Evolutionary conservation across 371 early-diverging fungal genomes (phyloP), one percentile per base, ranked within the genome.

Genomic region (Haplosporangium sp.): DNA sequence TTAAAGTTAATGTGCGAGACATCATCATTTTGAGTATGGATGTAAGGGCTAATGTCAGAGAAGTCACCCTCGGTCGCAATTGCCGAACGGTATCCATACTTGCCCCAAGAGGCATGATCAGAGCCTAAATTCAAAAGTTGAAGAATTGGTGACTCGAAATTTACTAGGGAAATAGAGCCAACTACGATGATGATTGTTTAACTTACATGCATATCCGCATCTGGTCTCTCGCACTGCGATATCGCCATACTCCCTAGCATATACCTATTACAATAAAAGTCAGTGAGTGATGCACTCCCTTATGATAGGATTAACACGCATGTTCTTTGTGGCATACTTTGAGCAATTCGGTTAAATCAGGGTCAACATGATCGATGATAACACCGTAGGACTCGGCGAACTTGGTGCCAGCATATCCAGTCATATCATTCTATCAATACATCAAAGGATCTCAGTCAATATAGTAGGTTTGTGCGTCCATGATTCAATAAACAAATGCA

Each of bases 91-190:
- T 87, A 96, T 0, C 96, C 96, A 35, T 89, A 89, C 74, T 93
- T 91, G 74, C 87, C 89, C 96, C 96, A 98, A 19, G 95, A 93
- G 17, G 97, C 96, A 76, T 98, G 97, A 84, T 98, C 97, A 72
- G 92, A 88, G 84, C 82, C 66, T 69, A 44, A 6, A n/a, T 27
- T 4, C 17, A 27, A 27, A 27, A 27, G 27, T 27, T 27, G 27
- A 27, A 27, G 27, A 27, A 27, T 27, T 27, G n/a, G 50, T 50
- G n/a, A n/a, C 1, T 0, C 4, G 19, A n/a, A n/a, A 4, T 50
- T 5, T 27, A 27, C 27, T 27, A 27, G n/a, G 7, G 15, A 48
- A 2, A 48, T n/a, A 48, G 2, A 48, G 8, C 6, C 4, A 44
- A 44, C 44, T 7, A 11, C 38, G n/a, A 60, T 11, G 4, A 1